These are phyloP conservation scores for Strigomonas oncopelti DNA, from an alignment of 208 protist species.

Conservation along the genomic window DNA sequence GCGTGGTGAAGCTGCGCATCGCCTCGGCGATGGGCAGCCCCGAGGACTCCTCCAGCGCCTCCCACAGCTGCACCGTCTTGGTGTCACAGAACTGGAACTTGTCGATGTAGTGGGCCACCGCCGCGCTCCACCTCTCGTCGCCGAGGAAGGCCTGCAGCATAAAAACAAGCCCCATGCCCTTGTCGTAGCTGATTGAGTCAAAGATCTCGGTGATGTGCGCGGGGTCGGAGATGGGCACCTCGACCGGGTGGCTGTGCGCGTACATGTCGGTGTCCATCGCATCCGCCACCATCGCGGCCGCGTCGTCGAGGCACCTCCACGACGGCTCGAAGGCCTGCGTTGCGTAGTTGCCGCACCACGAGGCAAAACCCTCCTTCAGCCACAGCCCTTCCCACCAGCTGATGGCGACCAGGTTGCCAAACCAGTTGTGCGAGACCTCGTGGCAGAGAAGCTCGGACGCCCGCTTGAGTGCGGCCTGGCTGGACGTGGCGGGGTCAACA, in stretches of 20 bases:
- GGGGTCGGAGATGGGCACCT: constrained; percentile 90
- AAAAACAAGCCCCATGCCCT: constrained; percentile 91
- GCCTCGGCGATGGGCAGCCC: constrained; percentile 76
- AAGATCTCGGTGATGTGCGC: constrained; percentile 97
- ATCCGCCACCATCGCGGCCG: constrained; percentile 40
- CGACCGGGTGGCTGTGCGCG: constrained; percentile 93
- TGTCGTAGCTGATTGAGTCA: constrained; percentile 96
- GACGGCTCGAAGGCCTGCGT: constrained; percentile 72
- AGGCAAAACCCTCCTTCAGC: constrained; percentile 99
- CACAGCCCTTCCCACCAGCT: constrained; percentile 98
- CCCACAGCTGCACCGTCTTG: constrained; percentile 94
- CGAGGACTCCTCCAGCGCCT: constrained; percentile 81
- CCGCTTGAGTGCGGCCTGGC: constrained; percentile 61
- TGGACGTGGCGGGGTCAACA: constrained; percentile 63
- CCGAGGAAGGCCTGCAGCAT: constrained; percentile 93
- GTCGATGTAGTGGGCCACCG: constrained; percentile 90
- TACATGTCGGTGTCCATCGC: constrained; percentile 90
- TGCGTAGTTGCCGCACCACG: constrained; percentile 91
- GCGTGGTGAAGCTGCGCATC: constrained; percentile 90
- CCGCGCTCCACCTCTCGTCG: constrained; percentile 78
- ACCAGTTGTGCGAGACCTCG: constrained; percentile 98
- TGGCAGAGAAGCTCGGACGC: constrained; percentile 91
- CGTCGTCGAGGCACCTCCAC: constrained; percentile 88
- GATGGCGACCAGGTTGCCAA: constrained; percentile 98
- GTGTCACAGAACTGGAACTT: constrained; percentile 90